Evolutionary conservation across 1,284 basidiomycete species (phyloP), one percentile per base, ranked within the genome.

Genomic region (Rhodotorula glutinis): DNA sequence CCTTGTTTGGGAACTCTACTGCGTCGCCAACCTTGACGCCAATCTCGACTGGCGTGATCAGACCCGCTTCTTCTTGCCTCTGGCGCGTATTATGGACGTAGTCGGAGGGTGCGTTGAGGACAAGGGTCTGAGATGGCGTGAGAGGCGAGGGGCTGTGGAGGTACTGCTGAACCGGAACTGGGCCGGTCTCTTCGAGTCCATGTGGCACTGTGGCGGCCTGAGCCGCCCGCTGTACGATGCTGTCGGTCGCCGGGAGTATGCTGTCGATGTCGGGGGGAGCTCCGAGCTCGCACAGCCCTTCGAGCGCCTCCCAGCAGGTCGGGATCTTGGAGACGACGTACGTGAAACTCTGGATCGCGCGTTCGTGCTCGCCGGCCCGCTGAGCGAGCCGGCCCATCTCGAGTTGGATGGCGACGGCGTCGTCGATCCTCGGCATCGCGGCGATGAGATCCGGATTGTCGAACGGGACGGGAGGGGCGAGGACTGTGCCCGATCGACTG

Each of bases 281-380:
- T 91, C 93, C 92, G 49, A 91, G 80, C 59, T 85, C 81, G 77
- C 92, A 96, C 38, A 97, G 79, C 0, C 90, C 92, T 72, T 91
- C 89, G 76, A 94, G 91, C 1, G 93, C 93, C 78, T 97, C 93
- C 92, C 92, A 96, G 56, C 93, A 80, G 79, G 91, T 86, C 29
- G 90, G 89, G 77, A 92, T 88, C 56, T 88, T 79, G 21, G 80
- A 78, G 63, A 96, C 82, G 19, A 91, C 90, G 66, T 86, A 83
- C 46, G 83, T 82, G 77, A 90, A 94, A 76, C 87, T 87, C 60
- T 81, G 78, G 38, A 84, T 82, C 21, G 93, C 92, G 70, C 85
- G 83, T 62, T 88, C 87, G 4, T 83, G 83, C 64, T 88, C 82
- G 77, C 90, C 90, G 55, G 88, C 89, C 78, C 87, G 88, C 76